Percentiles rank a stretch among this genome's conserved stretches.
Evolutionary conservation across 768 basidiomycete species (phyloP).

Genomic region (Cystobasidium onofrii): DNA sequence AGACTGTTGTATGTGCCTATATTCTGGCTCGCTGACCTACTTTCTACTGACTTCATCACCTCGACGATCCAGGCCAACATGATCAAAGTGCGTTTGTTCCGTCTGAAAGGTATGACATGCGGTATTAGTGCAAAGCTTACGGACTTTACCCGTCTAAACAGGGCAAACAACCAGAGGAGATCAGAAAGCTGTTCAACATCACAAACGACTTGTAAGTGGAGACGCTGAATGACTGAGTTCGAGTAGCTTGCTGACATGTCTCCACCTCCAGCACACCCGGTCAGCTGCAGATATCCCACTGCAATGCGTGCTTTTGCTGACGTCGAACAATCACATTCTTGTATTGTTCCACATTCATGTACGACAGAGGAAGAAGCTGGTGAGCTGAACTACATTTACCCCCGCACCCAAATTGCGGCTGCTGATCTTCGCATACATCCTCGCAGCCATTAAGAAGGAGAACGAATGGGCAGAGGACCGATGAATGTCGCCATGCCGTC

Average conservation of each 20-base stretch:
- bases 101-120: not conserved
- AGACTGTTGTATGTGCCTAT: slow-evolving; percentile 57
- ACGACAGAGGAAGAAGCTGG: slow-evolving; percentile 95
- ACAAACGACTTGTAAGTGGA: slow-evolving; percentile 61
- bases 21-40: no score
- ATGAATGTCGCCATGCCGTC: not conserved
- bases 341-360: not conserved
- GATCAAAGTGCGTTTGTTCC: slow-evolving; percentile 60
- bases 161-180: slow-evolving; percentile 99
- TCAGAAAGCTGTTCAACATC: slow-evolving; percentile 65
- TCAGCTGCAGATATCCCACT: not conserved
- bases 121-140: not conserved
- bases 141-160: not conserved
- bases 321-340: not conserved
- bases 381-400: slow-evolving; percentile 14
- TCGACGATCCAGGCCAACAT: slow-evolving; percentile 77
- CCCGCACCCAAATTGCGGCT: not conserved
- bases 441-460: slow-evolving; percentile 87
- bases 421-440: slow-evolving; percentile 33
- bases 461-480: slow-evolving; percentile 52
- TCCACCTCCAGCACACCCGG: not conserved
- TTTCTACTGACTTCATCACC: no score
- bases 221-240: no score
- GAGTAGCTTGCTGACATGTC: not conserved
- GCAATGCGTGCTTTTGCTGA: not conserved